A percentile compares a stretch with the other conserved stretches of the same genome.
Evolutionary conservation across 805 yeast genomes (phyloP).

Genomic region (Saturnispora silvae): DNA sequence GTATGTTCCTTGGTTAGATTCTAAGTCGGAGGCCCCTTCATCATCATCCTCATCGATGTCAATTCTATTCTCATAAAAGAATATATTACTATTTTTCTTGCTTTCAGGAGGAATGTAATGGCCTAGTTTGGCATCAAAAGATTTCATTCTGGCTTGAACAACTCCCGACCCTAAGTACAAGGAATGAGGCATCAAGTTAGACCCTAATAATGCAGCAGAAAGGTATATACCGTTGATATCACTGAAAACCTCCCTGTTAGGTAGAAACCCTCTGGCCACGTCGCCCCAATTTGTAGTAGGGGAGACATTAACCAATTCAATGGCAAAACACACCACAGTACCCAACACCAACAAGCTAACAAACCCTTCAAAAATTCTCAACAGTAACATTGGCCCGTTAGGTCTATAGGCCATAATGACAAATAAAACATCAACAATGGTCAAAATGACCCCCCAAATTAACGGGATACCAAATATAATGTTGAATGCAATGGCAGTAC

Average conservation of each 20-base stretch:
- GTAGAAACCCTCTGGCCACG: constrained; percentile 60
- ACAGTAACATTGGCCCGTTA: constrained; percentile 63
- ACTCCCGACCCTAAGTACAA: constrained; percentile 80
- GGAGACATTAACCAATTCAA: constrained; percentile 66
- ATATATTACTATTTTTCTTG: constrained; percentile 11
- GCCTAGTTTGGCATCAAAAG: constrained; percentile 63
- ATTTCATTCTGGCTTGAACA: constrained; percentile 76
- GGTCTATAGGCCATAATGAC: constrained; percentile 85
- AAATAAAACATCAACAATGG: constrained; percentile 76
- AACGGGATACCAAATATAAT: constrained; percentile 74
- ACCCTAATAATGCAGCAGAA: constrained; percentile 81
- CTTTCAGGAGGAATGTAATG: constrained; percentile 32
- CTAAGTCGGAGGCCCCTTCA: constrained; percentile 21
- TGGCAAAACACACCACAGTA: constrained; percentile 76
- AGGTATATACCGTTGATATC: constrained; percentile 62
- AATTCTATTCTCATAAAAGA: constrained; percentile 20
- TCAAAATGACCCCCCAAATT: constrained; percentile 71
- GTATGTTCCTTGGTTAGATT: constrained; percentile 25
- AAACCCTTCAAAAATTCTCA: constrained; percentile 71
- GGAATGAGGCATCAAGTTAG: constrained; percentile 94
- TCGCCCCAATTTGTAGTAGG: constrained; percentile 40
- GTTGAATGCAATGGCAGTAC: constrained; percentile 91
- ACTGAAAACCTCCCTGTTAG: constrained; percentile 34
- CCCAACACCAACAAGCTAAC: constrained; percentile 70
- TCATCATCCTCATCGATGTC: constrained; percentile 24